A percentile compares a stretch with the other conserved stretches of the same genome.
These are phyloP conservation scores for Fusarium graminum DNA, from an alignment of 2,329 filamentous ascomycete species.

Conservation along the genomic window DNA sequence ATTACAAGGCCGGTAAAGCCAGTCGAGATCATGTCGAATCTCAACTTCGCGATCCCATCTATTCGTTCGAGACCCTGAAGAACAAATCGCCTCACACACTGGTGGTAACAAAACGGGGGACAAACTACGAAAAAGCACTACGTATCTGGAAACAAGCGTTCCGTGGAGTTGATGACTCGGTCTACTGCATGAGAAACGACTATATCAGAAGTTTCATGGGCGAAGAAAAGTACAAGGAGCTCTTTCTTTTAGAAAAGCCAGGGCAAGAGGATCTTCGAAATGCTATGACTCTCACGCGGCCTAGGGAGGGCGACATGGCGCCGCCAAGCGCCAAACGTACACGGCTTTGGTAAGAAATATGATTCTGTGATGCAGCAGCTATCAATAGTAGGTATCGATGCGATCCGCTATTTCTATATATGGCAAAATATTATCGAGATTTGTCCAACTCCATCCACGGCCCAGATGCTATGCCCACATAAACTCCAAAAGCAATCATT, in stretches of 20 bases:
- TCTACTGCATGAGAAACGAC: neutral
- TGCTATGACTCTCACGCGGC: neutral
- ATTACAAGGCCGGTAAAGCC: neutral
- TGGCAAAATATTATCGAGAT: constrained; percentile 6
- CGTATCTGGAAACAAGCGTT: neutral
- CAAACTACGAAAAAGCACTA: constrained; percentile 3
- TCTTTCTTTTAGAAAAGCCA: constrained; percentile 4
- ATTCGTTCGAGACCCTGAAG: neutral
- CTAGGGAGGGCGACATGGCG: neutral
- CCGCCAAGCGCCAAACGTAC: neutral
- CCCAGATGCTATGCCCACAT: constrained; percentile 27
- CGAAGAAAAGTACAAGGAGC: constrained; percentile 9
- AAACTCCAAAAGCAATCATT: constrained; percentile 22
- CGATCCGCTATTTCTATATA: constrained; percentile 1
- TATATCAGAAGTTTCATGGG: constrained; percentile 15
- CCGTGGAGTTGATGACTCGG: neutral
- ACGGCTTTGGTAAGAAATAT: neutral
- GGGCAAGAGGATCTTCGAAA: neutral
- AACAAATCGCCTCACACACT: neutral
- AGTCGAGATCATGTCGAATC: neutral
- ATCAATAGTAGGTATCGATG: neutral
- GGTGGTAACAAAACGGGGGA: constrained; percentile 13
- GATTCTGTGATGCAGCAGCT: neutral
- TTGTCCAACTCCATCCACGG: constrained; percentile 41
- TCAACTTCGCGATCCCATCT: constrained; percentile 1